A percentile compares a stretch with the other conserved stretches of the same genome.
phyloP scores from a whole-genome alignment of 2,329 filamentous ascomycete species.

The Ophiostoma sp. region DNA sequence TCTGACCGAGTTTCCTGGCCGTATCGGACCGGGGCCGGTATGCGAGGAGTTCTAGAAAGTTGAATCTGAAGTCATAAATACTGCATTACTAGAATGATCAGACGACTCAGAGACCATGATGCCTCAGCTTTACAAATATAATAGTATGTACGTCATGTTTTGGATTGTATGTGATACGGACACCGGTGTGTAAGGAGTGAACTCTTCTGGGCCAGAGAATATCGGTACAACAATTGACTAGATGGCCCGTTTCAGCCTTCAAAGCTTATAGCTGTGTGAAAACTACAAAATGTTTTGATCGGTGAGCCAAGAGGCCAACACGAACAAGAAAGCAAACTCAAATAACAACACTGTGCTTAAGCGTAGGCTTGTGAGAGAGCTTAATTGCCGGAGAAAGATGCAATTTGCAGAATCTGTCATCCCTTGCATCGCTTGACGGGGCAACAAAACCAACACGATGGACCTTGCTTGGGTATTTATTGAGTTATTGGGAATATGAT shows the following conservation, averaged over 20 bases:
- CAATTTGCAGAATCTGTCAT: not conserved
- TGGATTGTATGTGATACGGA: not conserved
- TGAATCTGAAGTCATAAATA: not conserved
- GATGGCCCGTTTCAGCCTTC: not conserved
- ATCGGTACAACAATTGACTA: not conserved
- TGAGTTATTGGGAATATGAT: not conserved
- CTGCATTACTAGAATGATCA: not conserved
- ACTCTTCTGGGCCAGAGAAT: not conserved
- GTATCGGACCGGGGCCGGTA: not conserved
- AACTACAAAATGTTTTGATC: not conserved
- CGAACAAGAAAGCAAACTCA: not conserved
- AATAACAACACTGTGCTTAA: not conserved
- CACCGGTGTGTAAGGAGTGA: not conserved
- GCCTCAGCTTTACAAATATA: not conserved
- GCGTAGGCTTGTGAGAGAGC: not conserved
- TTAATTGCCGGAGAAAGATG: not conserved
- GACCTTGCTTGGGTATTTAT: not conserved
- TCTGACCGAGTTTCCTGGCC: not conserved
- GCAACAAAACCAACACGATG: not conserved
- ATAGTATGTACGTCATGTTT: not conserved
- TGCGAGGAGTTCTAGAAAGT: not conserved
- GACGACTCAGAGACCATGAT: not conserved
- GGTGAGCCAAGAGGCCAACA: not conserved
- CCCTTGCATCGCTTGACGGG: conserved; percentile 5
- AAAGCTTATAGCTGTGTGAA: not conserved